Evolutionary conservation across 1,139 yeast species (phyloP), one percentile per base, ranked within the genome.

Genomic region (Meyerozyma sp.): DNA sequence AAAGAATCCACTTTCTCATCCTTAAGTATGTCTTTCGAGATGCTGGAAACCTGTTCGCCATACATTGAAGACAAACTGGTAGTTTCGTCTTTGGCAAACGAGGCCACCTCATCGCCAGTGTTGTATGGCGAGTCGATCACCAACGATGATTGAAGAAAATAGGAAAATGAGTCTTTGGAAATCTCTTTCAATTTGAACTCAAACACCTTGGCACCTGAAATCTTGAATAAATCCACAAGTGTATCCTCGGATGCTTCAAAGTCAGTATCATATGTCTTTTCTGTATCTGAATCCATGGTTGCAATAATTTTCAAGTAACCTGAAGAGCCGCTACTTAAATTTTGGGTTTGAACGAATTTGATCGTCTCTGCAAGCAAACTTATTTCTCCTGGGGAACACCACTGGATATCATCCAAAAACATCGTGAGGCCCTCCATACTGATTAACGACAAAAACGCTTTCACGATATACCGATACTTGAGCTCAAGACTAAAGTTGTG

Each of bases 401-500:
- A 72, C 43, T 77, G 79, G 28, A 74, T 55, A 55, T 77, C 80
- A 51, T 77, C 82, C 35, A 75, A 58, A 42, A 73, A 66, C 2
- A 77, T 54, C 0, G 80, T 75, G 42, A 77, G 56, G 1, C 79
- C 79, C 21, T 65, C 67, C 16, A 58, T 54, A 5, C 75, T 73
- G 44, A 77, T 63, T 8, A 77, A 53, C 25, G 70, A 65, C 44
- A 69, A 70, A 34, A 78, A 54, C 10, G 66, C 56, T 46, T 75
- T 76, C 43, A 78, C 62, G 14, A 73, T 64, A 44, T 67, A 70
- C 45, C 75, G 64, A 51, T 73, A 68, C 44, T 70, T 62, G 42
- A 75, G 49, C 46, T 77, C 82, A 35, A 62, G 46, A 45, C 58
- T 61, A 29, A 57, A 50, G 1, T 57, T 50, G 36, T 56, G 55